Conservation (phyloP, 192 early-diverging fungal genomes). For the Coemansia sp. region DNA sequence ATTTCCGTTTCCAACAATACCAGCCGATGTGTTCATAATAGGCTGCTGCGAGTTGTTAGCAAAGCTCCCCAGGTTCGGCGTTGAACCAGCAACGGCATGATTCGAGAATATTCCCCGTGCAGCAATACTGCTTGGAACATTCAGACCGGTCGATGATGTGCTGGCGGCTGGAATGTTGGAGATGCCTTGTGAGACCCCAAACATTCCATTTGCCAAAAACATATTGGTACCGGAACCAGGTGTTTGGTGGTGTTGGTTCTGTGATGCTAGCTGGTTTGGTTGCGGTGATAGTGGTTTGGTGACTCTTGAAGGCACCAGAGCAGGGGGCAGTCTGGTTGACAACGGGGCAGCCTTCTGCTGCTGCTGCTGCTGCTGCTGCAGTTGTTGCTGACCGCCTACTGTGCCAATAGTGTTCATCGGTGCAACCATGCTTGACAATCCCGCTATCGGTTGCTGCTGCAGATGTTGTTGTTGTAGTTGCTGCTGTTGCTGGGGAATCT, state of each 20-base stretch:
- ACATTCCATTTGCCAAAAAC: conserved; percentile 14
- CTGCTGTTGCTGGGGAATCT: not conserved
- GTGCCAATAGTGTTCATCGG: conserved; percentile 6
- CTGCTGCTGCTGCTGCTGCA: conserved; percentile 8
- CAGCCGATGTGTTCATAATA: not conserved
- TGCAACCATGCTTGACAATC: conserved; percentile 6
- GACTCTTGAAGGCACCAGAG: conserved; percentile 38
- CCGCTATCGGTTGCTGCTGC: conserved; percentile 11
- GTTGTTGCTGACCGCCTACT: not conserved
- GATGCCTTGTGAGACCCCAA: conserved; percentile 24
- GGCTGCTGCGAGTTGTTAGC: conserved; percentile 15
- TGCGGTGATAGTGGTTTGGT: conserved; percentile 20
- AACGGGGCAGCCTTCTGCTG: conserved; percentile 30
- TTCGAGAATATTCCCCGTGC: conserved; percentile 29
- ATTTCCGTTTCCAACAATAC: not conserved
- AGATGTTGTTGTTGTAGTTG: too few species aligned
- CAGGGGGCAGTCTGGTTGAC: conserved; percentile 43
- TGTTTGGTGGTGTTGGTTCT: conserved; percentile 27
- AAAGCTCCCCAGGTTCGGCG: conserved; percentile 46
- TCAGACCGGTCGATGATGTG: conserved; percentile 28
- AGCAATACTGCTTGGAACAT: not conserved
- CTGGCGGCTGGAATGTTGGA: conserved; percentile 33
- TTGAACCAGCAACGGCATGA: conserved; percentile 36
- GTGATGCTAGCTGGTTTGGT: conserved; percentile 4
- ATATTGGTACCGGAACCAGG: conserved; percentile 3